These are phyloP conservation scores for Nannizzia gypsea DNA, from an alignment of 2,329 filamentous ascomycete genomes.

Conservation along the genomic window DNA sequence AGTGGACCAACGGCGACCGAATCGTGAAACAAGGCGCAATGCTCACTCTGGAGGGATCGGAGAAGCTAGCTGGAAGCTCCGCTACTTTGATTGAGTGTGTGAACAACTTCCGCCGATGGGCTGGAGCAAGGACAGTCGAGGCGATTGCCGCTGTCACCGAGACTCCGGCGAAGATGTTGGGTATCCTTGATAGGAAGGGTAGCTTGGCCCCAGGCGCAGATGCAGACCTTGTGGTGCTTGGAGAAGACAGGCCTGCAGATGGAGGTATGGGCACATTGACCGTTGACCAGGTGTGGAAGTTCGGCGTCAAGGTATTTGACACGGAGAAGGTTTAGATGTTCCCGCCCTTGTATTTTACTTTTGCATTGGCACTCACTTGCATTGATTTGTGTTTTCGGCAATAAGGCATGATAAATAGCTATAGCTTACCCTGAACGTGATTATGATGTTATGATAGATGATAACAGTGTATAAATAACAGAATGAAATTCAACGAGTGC, in stretches of 20 bases:
- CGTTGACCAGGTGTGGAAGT: constrained; percentile 35
- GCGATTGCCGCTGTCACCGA: constrained; percentile 31
- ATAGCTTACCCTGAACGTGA: not conserved
- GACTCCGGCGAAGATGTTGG: constrained; percentile 30
- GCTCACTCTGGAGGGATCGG: constrained; percentile 64
- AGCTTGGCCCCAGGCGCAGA: constrained; percentile 30
- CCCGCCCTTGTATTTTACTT: not conserved
- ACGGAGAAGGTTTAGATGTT: constrained; percentile 18
- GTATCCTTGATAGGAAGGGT: constrained; percentile 30
- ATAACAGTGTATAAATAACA: not conserved
- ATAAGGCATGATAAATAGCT: not conserved
- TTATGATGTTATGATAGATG: not conserved
- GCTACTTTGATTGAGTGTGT: constrained; percentile 35
- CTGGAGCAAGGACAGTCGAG: constrained; percentile 28
- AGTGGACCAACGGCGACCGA: constrained; percentile 65
- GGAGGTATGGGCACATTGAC: constrained; percentile 24
- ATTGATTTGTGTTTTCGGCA: not conserved
- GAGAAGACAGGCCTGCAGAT: constrained; percentile 21
- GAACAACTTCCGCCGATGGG: constrained; percentile 35
- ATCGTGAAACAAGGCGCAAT: constrained; percentile 52
- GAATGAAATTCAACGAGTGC: no score
- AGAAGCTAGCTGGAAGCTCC: constrained; percentile 61
- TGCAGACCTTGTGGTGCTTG: constrained; percentile 32
- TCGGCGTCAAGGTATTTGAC: constrained; percentile 31
- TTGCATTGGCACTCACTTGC: not conserved